phyloP scores from a whole-genome alignment of 768 basidiomycete species.

The Kondoa malvinella region DNA sequence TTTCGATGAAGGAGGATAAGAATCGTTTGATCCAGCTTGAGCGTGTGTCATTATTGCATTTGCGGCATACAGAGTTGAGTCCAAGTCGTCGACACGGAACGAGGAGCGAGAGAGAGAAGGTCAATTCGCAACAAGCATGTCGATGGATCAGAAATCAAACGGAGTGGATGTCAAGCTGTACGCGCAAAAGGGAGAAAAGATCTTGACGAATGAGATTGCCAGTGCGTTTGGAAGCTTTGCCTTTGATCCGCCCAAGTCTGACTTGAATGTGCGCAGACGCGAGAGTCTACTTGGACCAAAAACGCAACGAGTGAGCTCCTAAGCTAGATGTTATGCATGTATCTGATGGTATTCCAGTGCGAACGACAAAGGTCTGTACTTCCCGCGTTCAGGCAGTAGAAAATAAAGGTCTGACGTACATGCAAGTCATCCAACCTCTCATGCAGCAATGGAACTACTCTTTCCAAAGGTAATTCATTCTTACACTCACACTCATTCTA shows the following conservation, averaged over 20 bases:
- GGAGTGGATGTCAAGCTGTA: no score
- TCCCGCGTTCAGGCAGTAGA: not conserved
- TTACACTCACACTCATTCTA: no score
- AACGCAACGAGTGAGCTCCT: not conserved
- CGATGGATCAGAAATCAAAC: no score
- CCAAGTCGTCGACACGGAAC: no score
- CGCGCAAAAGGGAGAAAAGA: no score
- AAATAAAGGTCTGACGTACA: not conserved
- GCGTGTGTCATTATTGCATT: no score
- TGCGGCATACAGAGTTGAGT: no score
- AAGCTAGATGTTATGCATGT: not conserved
- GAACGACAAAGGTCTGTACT: not conserved
- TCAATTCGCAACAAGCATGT: no score
- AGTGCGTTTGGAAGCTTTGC: not conserved
- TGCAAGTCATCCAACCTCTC: not conserved
- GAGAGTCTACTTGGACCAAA: not conserved
- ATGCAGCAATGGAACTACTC: not conserved
- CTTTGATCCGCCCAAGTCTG: not conserved
- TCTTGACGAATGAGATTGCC: not conserved
- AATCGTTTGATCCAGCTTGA: no score
- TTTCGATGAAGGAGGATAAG: no score
- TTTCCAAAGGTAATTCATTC: no score
- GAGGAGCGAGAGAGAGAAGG: no score
- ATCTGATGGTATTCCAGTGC: not conserved
- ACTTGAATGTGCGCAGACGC: not conserved